A percentile compares a stretch with the other conserved stretches of the same genome.
Conservation (phyloP, 306 rosid genomes). For the Gynostemma pentaphyllum region DNA sequence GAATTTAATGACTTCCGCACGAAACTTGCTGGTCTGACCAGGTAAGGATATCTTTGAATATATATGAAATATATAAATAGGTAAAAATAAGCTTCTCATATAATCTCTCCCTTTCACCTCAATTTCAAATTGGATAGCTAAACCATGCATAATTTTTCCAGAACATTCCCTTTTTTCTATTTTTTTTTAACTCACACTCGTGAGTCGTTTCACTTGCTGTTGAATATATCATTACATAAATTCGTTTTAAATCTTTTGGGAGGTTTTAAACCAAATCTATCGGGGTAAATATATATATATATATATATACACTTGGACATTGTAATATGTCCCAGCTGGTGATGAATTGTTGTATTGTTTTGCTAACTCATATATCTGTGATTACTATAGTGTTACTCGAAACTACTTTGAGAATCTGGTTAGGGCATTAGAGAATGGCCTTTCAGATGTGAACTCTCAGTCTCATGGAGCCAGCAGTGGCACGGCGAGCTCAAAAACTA, state of each 20-base stretch:
- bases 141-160: no score
- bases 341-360: not conserved
- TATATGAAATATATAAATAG: no score
- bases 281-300: no score
- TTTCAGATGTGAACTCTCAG: slow-evolving; percentile 34
- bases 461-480: slow-evolving; percentile 28
- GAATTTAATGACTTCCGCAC: slow-evolving; percentile 67
- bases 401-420: slow-evolving; percentile 48
- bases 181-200: no score
- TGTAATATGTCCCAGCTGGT: not conserved
- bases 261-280: no score
- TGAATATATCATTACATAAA: no score
- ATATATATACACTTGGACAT: not conserved
- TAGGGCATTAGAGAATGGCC: slow-evolving; percentile 41
- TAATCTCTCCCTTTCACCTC: no score
- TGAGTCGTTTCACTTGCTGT: no score
- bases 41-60: slow-evolving; percentile 22
- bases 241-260: no score
- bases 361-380: not conserved
- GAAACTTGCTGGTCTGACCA: slow-evolving; percentile 64
- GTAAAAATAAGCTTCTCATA: no score
- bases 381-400: slow-evolving; percentile 31
- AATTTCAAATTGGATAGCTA: no score
- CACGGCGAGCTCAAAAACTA: slow-evolving; percentile 24
- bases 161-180: no score